phyloP scores from a whole-genome alignment of 2,329 filamentous ascomycete genomes.

The Ophiostoma sp. region DNA sequence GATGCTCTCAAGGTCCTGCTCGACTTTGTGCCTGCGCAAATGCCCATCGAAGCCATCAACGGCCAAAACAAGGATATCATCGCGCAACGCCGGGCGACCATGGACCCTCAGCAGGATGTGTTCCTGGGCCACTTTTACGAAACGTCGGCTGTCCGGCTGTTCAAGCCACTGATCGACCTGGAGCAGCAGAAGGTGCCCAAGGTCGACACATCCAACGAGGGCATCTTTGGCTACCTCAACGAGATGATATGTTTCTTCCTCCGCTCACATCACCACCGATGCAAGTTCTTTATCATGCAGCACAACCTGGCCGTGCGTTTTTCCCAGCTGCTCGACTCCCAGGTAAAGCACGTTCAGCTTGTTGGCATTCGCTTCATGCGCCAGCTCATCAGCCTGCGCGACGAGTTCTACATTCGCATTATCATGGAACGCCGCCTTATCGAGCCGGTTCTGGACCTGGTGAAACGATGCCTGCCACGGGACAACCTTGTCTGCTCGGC shows the following conservation, averaged over 20 bases:
- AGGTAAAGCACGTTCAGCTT: slow-evolving; percentile 88
- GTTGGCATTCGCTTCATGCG: slow-evolving; percentile 92
- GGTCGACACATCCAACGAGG: slow-evolving; percentile 76
- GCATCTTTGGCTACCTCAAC: slow-evolving; percentile 84
- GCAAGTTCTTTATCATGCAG: slow-evolving; percentile 79
- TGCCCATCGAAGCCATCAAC: slow-evolving; percentile 36
- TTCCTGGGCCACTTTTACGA: slow-evolving; percentile 91
- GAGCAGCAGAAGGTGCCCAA: slow-evolving; percentile 63
- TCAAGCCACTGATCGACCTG: slow-evolving; percentile 77
- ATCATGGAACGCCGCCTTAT: slow-evolving; percentile 77
- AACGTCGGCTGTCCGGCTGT: slow-evolving; percentile 75
- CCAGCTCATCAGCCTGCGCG: slow-evolving; percentile 74
- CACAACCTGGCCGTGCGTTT: slow-evolving; percentile 74
- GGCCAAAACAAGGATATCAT: slow-evolving; percentile 41
- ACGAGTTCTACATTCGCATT: slow-evolving; percentile 86
- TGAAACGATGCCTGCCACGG: slow-evolving; percentile 78
- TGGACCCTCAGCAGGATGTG: slow-evolving; percentile 71
- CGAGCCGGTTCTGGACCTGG: slow-evolving; percentile 76
- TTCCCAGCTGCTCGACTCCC: slow-evolving; percentile 72
- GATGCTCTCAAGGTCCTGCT: slow-evolving; percentile 92
- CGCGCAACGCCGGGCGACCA: slow-evolving; percentile 38
- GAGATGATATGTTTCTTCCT: slow-evolving; percentile 94
- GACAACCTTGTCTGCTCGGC: slow-evolving; percentile 93
- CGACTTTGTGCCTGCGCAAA: slow-evolving; percentile 58
- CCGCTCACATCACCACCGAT: slow-evolving; percentile 77